Conservation (phyloP, 345 rosid species). For the Angophora floribunda region DNA sequence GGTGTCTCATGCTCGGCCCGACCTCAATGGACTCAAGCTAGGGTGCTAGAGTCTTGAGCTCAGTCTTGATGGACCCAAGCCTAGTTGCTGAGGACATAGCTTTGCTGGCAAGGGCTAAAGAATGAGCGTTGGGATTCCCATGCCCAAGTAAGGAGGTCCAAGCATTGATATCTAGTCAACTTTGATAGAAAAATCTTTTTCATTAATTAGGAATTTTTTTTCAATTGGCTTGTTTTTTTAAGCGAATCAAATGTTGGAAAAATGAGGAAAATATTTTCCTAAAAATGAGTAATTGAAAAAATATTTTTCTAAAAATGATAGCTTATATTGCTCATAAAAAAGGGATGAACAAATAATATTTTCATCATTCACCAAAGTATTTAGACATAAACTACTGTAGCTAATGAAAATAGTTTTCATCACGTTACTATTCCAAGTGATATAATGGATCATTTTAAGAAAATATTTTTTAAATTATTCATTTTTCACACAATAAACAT, state of each 20-base stretch:
- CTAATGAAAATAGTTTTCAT: too few species aligned
- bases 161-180: fast-evolving
- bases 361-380: background rate
- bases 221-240: too few species aligned
- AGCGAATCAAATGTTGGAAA: background rate
- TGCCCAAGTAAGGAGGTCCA: fast-evolving
- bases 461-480: too few species aligned
- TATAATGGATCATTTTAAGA: too few species aligned
- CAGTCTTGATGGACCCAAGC: background rate
- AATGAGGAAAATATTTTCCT: too few species aligned
- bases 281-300: too few species aligned
- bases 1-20: fast-evolving
- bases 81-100: background rate
- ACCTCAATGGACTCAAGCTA: fast-evolving
- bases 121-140: background rate
- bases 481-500: too few species aligned
- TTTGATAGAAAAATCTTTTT: too few species aligned
- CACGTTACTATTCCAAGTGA: fast-evolving
- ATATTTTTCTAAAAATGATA: background rate
- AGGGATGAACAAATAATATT: too few species aligned
- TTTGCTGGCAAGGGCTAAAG: fast-evolving
- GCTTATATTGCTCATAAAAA: too few species aligned
- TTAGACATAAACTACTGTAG: too few species aligned
- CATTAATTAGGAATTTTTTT: background rate
- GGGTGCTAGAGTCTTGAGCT: background rate